Percentiles rank a stretch among this genome's conserved stretches.
Conservation (phyloP, 371 early-diverging fungal genomes). For the Mortierella polycephala region DNA sequence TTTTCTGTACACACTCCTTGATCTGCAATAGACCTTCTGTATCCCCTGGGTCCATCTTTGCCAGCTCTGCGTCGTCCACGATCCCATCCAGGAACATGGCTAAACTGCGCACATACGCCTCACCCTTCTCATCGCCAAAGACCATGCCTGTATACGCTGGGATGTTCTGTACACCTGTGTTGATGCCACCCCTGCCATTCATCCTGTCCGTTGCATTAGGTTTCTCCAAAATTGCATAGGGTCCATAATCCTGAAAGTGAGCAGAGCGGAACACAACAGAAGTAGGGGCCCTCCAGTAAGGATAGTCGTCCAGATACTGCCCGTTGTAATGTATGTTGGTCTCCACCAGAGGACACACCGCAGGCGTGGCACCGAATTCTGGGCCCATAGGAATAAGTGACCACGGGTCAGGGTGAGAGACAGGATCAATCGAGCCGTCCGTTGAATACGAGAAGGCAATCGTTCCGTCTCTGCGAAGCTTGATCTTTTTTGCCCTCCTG, state of each 20-base stretch:
- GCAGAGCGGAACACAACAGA: conserved; percentile 47
- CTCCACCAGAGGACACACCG: conserved; percentile 19
- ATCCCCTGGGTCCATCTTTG: conserved; percentile 15
- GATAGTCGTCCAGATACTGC: conserved; percentile 54
- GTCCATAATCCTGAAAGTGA: conserved; percentile 65
- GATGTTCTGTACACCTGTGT: conserved; percentile 55
- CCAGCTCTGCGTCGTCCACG: conserved; percentile 20
- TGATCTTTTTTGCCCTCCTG: conserved; percentile 48
- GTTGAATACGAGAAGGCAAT: conserved; percentile 48
- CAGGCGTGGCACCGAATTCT: conserved; percentile 42
- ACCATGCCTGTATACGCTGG: conserved; percentile 68
- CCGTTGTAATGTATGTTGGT: conserved; percentile 23
- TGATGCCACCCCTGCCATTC: not conserved
- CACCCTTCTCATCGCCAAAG: conserved; percentile 71
- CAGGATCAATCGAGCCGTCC: conserved; percentile 51
- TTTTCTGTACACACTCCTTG: conserved; percentile 27
- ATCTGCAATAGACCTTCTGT: conserved; percentile 29
- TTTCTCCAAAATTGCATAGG: conserved; percentile 57
- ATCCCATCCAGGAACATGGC: conserved; percentile 68
- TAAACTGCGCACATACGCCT: conserved; percentile 72
- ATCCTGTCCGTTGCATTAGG: not conserved
- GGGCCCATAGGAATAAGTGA: conserved; percentile 38
- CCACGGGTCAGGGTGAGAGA: conserved; percentile 53
- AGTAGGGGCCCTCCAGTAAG: conserved; percentile 47
- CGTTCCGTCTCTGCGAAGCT: conserved; percentile 49